phyloP scores from a whole-genome alignment of 2,329 filamentous ascomycete genomes.

The Magnaporthiopsis incrustans region DNA sequence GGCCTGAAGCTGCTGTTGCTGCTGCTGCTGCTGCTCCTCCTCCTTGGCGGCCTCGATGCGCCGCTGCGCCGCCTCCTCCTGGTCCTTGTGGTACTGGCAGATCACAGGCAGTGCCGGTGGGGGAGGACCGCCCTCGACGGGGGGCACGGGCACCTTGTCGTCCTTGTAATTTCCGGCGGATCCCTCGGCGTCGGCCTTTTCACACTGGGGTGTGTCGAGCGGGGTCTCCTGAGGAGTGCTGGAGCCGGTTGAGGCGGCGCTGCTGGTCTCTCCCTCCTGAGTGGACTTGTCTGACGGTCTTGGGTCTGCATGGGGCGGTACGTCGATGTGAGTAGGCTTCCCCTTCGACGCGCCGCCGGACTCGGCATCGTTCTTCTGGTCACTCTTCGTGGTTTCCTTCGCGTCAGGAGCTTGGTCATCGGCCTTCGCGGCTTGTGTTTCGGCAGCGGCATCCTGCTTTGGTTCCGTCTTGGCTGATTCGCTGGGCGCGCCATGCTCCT shows the following conservation, averaged over 20 bases:
- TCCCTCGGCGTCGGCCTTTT: slow-evolving; percentile 9
- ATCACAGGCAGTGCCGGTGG: slow-evolving; percentile 7
- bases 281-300: not conserved
- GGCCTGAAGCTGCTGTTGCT: slow-evolving; percentile 12
- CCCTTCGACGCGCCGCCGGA: not conserved
- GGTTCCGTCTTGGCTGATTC: not conserved
- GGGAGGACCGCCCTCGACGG: slow-evolving; percentile 14
- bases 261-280: not conserved
- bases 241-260: slow-evolving; percentile 13
- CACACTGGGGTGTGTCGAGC: slow-evolving; percentile 21
- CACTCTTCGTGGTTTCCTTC: slow-evolving; percentile 3
- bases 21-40: not conserved
- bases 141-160: slow-evolving; percentile 27
- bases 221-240: slow-evolving; percentile 20
- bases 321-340: slow-evolving; percentile 12
- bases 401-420: slow-evolving; percentile 12
- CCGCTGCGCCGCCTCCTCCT: slow-evolving; percentile 4
- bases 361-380: slow-evolving; percentile 8
- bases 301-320: not conserved
- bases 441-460: not conserved
- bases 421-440: slow-evolving; percentile 11
- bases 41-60: not conserved
- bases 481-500: not conserved
- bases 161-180: slow-evolving; percentile 13
- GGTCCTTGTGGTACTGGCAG: slow-evolving; percentile 8